Evolutionary conservation across 768 basidiomycete genomes (phyloP).

Genomic region (Chalciporus sphaerocephalus): DNA sequence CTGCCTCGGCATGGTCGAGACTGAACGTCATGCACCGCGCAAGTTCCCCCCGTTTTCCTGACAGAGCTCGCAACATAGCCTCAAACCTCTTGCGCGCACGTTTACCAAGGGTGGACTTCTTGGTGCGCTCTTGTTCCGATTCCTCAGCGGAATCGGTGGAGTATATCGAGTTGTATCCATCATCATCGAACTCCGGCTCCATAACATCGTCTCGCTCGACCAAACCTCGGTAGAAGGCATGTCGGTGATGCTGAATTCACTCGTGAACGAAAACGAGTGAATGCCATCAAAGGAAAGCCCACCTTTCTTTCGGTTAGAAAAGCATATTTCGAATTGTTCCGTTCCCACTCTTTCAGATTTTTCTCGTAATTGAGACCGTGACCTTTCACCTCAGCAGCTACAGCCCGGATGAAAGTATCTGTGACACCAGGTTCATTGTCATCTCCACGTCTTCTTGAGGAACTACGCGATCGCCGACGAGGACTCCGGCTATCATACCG

Average conservation of each 20-base stretch:
- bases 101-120: conserved; percentile 74
- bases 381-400: conserved; percentile 79
- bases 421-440: conserved; percentile 60
- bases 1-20: conserved; percentile 93
- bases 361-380: conserved; percentile 77
- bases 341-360: conserved; percentile 70
- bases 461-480: conserved; percentile 36
- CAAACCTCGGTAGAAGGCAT: conserved; percentile 68
- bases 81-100: conserved; percentile 83
- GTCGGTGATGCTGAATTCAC: conserved; percentile 55
- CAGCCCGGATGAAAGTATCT: conserved; percentile 81
- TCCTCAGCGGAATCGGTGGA: conserved; percentile 95
- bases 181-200: conserved; percentile 77
- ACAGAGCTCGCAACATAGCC: conserved; percentile 81
- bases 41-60: conserved; percentile 83
- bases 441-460: conserved; percentile 41
- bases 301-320: conserved; percentile 66
- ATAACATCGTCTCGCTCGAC: conserved; percentile 51
- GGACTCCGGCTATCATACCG: conserved; percentile 44
- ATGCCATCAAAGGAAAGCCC: too few relatives aligned
- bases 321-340: conserved; percentile 73
- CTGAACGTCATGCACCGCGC: conserved; percentile 97
- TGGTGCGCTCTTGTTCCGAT: conserved; percentile 77
- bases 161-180: conserved; percentile 83
- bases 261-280: conserved; percentile 2